phyloP scores from a whole-genome alignment of 1,284 basidiomycete species.

The Exobasidium rhododendri region DNA sequence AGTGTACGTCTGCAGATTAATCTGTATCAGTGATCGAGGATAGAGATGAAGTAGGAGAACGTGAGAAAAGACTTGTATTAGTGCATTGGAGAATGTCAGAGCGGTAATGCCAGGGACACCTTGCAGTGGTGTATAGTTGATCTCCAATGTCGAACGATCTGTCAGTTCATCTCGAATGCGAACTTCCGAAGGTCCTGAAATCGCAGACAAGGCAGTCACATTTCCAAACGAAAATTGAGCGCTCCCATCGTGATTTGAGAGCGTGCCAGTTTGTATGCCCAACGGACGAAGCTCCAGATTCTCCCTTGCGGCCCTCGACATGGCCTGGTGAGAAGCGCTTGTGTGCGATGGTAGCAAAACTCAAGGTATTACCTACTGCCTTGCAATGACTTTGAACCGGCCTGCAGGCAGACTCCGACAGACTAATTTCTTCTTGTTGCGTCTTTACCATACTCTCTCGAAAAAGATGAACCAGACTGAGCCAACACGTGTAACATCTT shows the following conservation, averaged over 20 bases:
- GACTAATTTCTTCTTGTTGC: too few species aligned
- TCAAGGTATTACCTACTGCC: too few species aligned
- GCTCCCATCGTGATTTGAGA: slow-evolving; percentile 11
- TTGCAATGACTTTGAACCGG: too few species aligned
- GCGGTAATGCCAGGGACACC: slow-evolving; percentile 54
- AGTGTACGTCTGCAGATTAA: slow-evolving; percentile 61
- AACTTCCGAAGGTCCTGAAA: slow-evolving; percentile 61
- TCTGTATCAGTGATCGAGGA: slow-evolving; percentile 64
- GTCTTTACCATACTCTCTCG: too few species aligned
- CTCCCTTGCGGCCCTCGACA: neutral
- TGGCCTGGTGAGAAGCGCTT: neutral
- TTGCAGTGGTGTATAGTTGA: slow-evolving; percentile 59
- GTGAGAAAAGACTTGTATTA: slow-evolving; percentile 27
- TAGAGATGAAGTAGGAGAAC: slow-evolving; percentile 58
- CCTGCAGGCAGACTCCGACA: too few species aligned
- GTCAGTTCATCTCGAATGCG: slow-evolving; percentile 60
- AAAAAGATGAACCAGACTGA: too few species aligned
- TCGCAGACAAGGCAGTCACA: slow-evolving; percentile 52
- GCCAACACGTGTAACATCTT: too few species aligned
- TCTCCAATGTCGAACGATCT: slow-evolving; percentile 59
- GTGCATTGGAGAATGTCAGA: slow-evolving; percentile 20
- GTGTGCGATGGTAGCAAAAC: too few species aligned
- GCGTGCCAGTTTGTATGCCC: neutral
- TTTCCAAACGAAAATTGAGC: slow-evolving; percentile 9
- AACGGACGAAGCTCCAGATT: slow-evolving; percentile 5